Evolutionary conservation across 2,329 filamentous ascomycete genomes (phyloP).

Genomic region (Aspergillus fructus): DNA sequence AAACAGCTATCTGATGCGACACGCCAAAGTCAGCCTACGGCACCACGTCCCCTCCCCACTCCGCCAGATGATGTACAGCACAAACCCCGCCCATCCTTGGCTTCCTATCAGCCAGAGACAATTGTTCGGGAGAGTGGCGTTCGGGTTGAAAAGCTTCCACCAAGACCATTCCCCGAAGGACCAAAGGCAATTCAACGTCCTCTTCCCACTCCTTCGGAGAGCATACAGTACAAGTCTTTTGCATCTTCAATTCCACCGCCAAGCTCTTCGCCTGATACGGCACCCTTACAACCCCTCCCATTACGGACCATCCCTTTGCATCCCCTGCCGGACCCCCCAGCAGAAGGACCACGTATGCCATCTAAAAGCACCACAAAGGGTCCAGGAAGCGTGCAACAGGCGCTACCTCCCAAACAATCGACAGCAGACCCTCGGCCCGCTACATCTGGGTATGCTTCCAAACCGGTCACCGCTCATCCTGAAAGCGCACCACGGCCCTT

Average conservation of each 20-base stretch:
- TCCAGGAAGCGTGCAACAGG: conserved; percentile 23
- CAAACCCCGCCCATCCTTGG: neutral
- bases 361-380: conserved; percentile 10
- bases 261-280: neutral
- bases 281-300: neutral
- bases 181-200: neutral
- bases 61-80: neutral
- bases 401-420: conserved; percentile 7
- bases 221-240: conserved; percentile 2
- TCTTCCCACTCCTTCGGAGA: neutral
- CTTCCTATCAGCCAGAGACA: conserved; percentile 4
- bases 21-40: conserved; percentile 1
- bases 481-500: neutral
- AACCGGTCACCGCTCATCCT: conserved; percentile 15
- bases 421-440: conserved; percentile 11
- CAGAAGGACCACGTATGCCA: neutral
- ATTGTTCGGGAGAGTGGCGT: neutral
- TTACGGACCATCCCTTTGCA: neutral
- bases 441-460: conserved; percentile 24
- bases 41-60: neutral
- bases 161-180: neutral
- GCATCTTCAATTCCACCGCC: neutral
- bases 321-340: neutral
- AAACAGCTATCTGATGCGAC: neutral
- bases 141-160: neutral